These are phyloP conservation scores for Drechslerella coelobrocha DNA, from an alignment of 2,329 filamentous ascomycete species.

Conservation along the genomic window DNA sequence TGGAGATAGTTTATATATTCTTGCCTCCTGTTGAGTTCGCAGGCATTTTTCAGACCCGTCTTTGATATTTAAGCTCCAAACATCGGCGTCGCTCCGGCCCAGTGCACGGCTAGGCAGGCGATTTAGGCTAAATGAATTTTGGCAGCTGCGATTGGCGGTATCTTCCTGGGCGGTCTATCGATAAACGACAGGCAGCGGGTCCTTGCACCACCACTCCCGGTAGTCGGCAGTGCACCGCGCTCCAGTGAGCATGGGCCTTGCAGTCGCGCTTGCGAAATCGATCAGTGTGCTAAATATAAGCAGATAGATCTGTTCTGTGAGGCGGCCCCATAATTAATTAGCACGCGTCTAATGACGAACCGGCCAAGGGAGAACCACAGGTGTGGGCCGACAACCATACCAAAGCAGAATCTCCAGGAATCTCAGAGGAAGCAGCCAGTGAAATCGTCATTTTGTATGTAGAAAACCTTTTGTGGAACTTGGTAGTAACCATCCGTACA, in stretches of 20 bases:
- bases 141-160: conserved; percentile 32
- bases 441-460: too few relatives aligned
- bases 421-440: too few relatives aligned
- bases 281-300: conserved; percentile 1
- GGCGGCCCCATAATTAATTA: too few relatives aligned
- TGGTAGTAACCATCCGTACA: too few relatives aligned
- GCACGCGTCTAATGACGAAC: too few relatives aligned
- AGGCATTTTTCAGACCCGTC: too few relatives aligned
- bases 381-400: too few relatives aligned
- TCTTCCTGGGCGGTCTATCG: conserved; percentile 14
- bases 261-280: conserved; percentile 22
- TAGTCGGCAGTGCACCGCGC: background rate
- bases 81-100: conserved; percentile 1
- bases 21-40: too few relatives aligned
- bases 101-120: conserved; percentile 7
- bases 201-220: conserved; percentile 31
- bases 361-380: too few relatives aligned
- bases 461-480: too few relatives aligned
- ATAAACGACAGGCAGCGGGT: conserved; percentile 23
- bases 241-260: conserved; percentile 21
- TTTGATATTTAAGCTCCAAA: background rate
- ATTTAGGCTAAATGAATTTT: conserved; percentile 39
- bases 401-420: too few relatives aligned
- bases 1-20: too few relatives aligned
- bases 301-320: background rate